A percentile compares a stretch with the other conserved stretches of the same genome.
phyloP scores from a whole-genome alignment of 768 basidiomycete genomes.

The Hypholoma fasciculare region DNA sequence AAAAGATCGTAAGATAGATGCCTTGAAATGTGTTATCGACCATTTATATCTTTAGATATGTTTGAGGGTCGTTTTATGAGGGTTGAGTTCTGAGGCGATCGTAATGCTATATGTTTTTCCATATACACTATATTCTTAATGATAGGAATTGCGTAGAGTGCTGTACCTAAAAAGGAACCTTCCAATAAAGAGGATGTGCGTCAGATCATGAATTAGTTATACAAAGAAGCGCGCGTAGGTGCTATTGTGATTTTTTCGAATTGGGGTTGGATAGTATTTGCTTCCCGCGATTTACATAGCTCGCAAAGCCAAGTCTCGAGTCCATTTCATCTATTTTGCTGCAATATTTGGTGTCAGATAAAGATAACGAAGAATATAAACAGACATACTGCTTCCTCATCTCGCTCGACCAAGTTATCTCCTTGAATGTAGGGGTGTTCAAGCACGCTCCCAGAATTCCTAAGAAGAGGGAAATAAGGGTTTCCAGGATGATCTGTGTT shows the following conservation, averaged over 20 bases:
- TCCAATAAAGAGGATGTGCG: background rate
- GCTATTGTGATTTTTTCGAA: background rate
- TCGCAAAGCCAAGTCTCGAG: conserved; percentile 62
- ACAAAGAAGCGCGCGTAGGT: background rate
- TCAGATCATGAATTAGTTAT: background rate
- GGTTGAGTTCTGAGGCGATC: no score
- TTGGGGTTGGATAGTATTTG: conserved; percentile 31
- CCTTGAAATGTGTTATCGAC: no score
- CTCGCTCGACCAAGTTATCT: conserved; percentile 89
- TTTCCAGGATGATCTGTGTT: conserved; percentile 66
- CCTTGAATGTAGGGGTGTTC: conserved; percentile 66
- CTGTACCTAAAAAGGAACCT: background rate
- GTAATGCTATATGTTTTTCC: no score
- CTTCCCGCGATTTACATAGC: conserved; percentile 59
- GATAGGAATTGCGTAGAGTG: background rate
- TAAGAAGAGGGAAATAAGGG: conserved; percentile 58
- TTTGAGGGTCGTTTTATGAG: no score
- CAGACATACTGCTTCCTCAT: conserved; percentile 73
- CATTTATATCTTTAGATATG: no score
- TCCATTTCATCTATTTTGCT: conserved; percentile 81
- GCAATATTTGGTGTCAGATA: conserved; percentile 5
- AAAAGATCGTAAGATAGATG: no score
- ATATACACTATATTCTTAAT: no score
- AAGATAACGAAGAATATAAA: background rate
- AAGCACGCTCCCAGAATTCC: conserved; percentile 76